These are phyloP conservation scores for Artemisia tridentata DNA, from an alignment of 129 eudicot species.

Conservation along the genomic window DNA sequence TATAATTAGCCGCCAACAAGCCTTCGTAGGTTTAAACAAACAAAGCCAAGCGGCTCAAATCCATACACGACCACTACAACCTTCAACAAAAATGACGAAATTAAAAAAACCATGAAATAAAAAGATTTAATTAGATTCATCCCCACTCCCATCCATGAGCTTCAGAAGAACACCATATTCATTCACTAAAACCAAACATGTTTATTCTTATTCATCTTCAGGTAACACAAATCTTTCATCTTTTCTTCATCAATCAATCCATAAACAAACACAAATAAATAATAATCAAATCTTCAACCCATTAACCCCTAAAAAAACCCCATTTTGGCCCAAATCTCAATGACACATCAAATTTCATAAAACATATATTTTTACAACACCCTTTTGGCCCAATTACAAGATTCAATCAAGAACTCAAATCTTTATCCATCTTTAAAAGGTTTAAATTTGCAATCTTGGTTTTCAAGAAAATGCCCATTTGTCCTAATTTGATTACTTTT, in stretches of 20 bases:
- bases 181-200: conserved; percentile 11
- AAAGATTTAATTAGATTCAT: no score
- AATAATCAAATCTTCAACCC: background rate
- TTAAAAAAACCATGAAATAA: no score
- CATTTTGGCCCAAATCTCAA: conserved; percentile 16
- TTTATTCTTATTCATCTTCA: conserved; percentile 20
- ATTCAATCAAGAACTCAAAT: conserved; percentile 39
- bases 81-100: no score
- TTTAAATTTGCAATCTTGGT: conserved; percentile 33
- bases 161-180: conserved; percentile 39
- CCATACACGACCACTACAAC: no score
- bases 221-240: conserved; percentile 33
- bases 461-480: conserved; percentile 20
- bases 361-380: conserved; percentile 34
- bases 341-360: conserved; percentile 28
- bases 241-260: conserved; percentile 28
- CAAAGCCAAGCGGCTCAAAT: no score
- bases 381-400: conserved; percentile 40
- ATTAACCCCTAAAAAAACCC: conserved; percentile 2
- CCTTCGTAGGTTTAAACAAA: no score
- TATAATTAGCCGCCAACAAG: no score
- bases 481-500: conserved; percentile 46
- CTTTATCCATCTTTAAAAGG: conserved; percentile 36
- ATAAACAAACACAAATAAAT: conserved; percentile 6
- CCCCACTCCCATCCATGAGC: conserved; percentile 38